Evolutionary conservation across 1,139 yeast species (phyloP), one percentile per base, ranked within the genome.

Genomic region (Candida mesenterica): DNA sequence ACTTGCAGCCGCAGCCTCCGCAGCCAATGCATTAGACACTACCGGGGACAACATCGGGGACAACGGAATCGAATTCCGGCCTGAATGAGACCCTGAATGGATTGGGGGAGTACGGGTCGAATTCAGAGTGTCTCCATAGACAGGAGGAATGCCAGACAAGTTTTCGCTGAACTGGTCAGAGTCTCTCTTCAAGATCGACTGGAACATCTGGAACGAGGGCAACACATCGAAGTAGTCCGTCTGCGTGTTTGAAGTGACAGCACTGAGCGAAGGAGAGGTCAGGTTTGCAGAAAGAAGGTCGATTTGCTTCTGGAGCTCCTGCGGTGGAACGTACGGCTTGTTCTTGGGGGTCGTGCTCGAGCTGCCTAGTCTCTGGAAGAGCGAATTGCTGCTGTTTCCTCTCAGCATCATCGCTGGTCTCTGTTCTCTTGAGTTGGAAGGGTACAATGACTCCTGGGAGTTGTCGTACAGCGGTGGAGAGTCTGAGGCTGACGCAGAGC

Each of bases 151-250:
- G 0, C 60, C 60, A 14, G 56, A 46, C 15, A 62, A 50, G 38
- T 65, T 61, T 41, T 70, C 76, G 36, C 50, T 55, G 39, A 70
- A 70, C 44, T 71, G 75, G 25, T 49, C 48, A 38, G 67, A 72
- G 42, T 69, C 72, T 37, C 82, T 50, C 39, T 72, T 72, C 40
- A 78, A 62, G 39, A 79, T 65, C 18, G 76, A 67, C 45, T 74
- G 79, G 46, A 74, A 77, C 81, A 79, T 76, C 45, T 77, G 82
- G 50, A 79, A 79, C 2, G 83, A 76, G 1, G 85, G 85, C 30
- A 79, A 54, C 3, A 79, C 69, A 48, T 79, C 83, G 45, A 69
- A 70, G 45, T 68, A 69, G 39, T 68, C 73, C 0, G 74, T 68
- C 28, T 64, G 69, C 2, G 68, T 51, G 25, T 59, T 50, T 2